Evolutionary conservation across 2,329 filamentous ascomycete genomes (phyloP).

Genomic region (Epichloe amarillans): DNA sequence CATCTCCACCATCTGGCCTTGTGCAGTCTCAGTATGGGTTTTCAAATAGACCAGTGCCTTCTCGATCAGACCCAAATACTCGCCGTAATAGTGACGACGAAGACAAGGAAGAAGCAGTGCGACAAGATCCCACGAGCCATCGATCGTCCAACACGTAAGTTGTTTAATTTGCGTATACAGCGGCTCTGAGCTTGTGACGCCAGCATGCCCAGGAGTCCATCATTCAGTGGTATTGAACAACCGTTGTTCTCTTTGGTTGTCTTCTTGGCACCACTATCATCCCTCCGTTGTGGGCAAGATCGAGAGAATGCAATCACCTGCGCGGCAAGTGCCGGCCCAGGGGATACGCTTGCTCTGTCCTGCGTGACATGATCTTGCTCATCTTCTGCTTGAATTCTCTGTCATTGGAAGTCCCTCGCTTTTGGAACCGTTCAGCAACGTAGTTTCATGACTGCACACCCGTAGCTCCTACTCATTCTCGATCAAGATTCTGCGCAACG

Average conservation of each 20-base stretch:
- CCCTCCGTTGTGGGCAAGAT: not conserved
- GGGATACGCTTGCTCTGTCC: not conserved
- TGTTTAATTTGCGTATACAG: not conserved
- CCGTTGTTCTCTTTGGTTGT: not conserved
- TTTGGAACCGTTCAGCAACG: not conserved
- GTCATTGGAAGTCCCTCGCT: not conserved
- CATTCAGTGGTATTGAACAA: not conserved
- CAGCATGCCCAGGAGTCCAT: not conserved
- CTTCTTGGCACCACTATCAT: not conserved
- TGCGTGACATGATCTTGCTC: not conserved
- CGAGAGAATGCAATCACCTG: not conserved
- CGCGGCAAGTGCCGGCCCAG: not conserved
- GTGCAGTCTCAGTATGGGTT: constrained; percentile 45
- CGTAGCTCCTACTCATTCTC: not conserved
- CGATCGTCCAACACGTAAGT: constrained; percentile 71
- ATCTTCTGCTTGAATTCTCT: not conserved
- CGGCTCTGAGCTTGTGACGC: not conserved
- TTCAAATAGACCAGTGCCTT: constrained; percentile 42
- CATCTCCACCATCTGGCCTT: constrained; percentile 58
- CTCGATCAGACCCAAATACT: constrained; percentile 75
- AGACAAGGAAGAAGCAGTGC: constrained; percentile 65
- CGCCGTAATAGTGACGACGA: constrained; percentile 85
- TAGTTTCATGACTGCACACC: not conserved
- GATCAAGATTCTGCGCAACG: not conserved
- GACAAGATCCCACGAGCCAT: constrained; percentile 56